Evolutionary conservation across 768 basidiomycete species (phyloP).

Genomic region (Phanerochaete carnosa): DNA sequence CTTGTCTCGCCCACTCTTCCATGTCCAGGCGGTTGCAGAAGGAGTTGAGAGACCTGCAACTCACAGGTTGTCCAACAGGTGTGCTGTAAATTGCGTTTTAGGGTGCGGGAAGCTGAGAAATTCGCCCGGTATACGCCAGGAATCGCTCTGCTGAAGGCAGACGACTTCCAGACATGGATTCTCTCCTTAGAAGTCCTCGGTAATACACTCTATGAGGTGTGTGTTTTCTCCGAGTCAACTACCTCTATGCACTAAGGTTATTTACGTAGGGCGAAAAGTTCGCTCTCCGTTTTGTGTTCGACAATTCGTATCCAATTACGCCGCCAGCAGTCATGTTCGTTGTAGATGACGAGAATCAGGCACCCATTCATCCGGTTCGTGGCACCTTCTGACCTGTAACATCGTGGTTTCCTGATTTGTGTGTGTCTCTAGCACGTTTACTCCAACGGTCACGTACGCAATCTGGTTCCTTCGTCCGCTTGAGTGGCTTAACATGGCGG

Average conservation of each 20-base stretch:
- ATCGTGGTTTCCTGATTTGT: neutral
- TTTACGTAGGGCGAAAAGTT: conserved; percentile 66
- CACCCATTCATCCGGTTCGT: conserved; percentile 76
- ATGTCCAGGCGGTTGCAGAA: conserved; percentile 55
- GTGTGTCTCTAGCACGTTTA: conserved; percentile 65
- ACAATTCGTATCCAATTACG: conserved; percentile 79
- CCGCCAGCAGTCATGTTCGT: conserved; percentile 88
- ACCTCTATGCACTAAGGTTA: neutral
- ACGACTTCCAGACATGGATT: conserved; percentile 75
- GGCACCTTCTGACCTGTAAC: conserved; percentile 23
- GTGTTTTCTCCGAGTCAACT: conserved; percentile 11
- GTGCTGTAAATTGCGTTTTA: conserved; percentile 14
- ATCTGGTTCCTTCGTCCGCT: neutral
- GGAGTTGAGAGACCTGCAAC: conserved; percentile 65
- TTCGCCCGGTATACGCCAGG: conserved; percentile 42
- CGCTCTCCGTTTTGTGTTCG: conserved; percentile 80
- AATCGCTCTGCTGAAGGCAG: conserved; percentile 68
- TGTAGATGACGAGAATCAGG: conserved; percentile 54
- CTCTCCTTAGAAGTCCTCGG: conserved; percentile 84
- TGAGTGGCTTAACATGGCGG: neutral
- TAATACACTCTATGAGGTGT: conserved; percentile 73
- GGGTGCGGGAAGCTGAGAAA: neutral
- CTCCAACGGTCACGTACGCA: conserved; percentile 75
- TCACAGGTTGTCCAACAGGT: conserved; percentile 69
- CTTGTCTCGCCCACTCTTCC: neutral